Percentiles rank a stretch among this genome's conserved stretches.
phyloP scores from a whole-genome alignment of 441 rosid genomes.

The Macaranga tanarius region DNA sequence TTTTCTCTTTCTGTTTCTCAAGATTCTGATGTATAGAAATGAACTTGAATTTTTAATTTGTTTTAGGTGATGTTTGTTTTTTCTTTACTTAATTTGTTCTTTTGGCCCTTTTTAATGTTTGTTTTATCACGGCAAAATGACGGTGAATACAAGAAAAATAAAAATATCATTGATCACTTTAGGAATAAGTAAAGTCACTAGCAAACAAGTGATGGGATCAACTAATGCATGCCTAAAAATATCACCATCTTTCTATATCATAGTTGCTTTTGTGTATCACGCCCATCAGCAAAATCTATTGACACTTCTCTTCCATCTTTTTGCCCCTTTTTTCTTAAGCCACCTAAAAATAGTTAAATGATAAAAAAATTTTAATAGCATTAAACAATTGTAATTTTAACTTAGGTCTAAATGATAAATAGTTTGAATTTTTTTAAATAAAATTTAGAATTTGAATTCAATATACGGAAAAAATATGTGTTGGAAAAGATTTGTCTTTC shows the following conservation, averaged over 20 bases:
- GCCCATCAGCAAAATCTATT: neutral
- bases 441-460: no score
- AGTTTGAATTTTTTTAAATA: no score
- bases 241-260: slow-evolving; percentile 13
- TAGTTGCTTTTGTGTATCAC: neutral
- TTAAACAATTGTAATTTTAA: no score
- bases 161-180: slow-evolving; percentile 20
- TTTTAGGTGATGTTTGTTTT: no score
- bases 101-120: neutral
- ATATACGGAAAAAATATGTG: no score
- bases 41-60: no score
- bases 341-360: neutral
- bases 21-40: neutral
- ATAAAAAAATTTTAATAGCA: no score
- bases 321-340: neutral
- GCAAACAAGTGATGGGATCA: slow-evolving; percentile 19
- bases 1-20: no score
- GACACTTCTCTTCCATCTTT: neutral
- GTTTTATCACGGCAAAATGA: neutral
- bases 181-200: slow-evolving; percentile 29
- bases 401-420: no score
- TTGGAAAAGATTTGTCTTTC: neutral
- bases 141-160: slow-evolving; percentile 23
- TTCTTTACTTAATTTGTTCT: neutral
- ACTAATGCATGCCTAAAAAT: slow-evolving; percentile 10